Evolutionary conservation across 2,329 filamentous ascomycete species (phyloP), one percentile per base, ranked within the genome.

Genomic region (Berkeleyomyces rouxiae): DNA sequence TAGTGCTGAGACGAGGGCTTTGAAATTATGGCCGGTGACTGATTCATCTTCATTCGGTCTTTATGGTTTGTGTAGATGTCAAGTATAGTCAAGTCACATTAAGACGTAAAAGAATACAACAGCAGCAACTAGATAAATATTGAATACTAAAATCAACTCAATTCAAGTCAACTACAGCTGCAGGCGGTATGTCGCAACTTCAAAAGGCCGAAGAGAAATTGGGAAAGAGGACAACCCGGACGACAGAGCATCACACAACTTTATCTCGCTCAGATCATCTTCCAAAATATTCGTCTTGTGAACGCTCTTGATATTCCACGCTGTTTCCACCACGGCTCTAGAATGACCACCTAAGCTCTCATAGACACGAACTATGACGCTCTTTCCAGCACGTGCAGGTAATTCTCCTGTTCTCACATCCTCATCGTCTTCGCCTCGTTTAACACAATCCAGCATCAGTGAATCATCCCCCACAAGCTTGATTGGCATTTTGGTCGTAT

Each of bases 371-470:
- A 96, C 67, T 65, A 99, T 85, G 57, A 97, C 80, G 71, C 88
- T 95, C 72, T 82, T 82, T 0, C 89, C 90, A 68, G 82, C 81
- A 63, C 87, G 82, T 67, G 77, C 77, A 2, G 82, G 80, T 40
- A 92, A 74, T 31, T 82, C 81, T 2, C 77, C 57, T 13, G 78
- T 73, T 53, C 79, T 82, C 51, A 90, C 81, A 67, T 90, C 88
- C 69, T 86, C 84, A 67, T 92, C 88, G 68, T 92, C 88, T 70
- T 92, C 88, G n/a, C 89, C 93, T 63, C 93, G 86, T 79, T 99
- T 99, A 72, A 99, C 80, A 0, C 85, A 86, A 71, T 99, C 93
- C 0, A 99, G 77, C 3, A 99, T 77, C 23, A 99, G 76, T 2
- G 87, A 85, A 7, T 78, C 71, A 53, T 79, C 78, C 55, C 86